Percentiles rank a stretch among this genome's conserved stretches.
phyloP scores from a whole-genome alignment of 257 asterid genomes.

The Sherardia arvensis region DNA sequence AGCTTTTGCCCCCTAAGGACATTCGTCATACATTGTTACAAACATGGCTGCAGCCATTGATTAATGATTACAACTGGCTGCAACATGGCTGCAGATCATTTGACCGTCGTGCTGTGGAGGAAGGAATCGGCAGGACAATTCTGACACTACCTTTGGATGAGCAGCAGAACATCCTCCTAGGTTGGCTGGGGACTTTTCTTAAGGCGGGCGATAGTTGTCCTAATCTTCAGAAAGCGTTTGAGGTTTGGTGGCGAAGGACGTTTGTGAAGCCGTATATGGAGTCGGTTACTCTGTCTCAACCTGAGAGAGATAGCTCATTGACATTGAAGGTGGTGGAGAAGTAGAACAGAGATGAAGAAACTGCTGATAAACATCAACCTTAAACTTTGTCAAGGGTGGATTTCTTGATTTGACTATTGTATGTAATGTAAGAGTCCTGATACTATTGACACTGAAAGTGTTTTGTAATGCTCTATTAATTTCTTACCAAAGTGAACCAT shows the following conservation, averaged over 20 bases:
- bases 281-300: conserved; percentile 10
- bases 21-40: conserved; percentile 51
- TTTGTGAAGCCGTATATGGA: conserved; percentile 61
- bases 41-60: conserved; percentile 81
- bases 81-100: conserved; percentile 75
- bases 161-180: conserved; percentile 63
- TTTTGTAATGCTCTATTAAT: background rate
- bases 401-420: conserved; percentile 2
- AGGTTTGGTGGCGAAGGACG: conserved; percentile 98
- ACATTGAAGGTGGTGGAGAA: conserved; percentile 23
- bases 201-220: conserved; percentile 86
- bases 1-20: conserved; percentile 71
- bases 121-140: conserved; percentile 82
- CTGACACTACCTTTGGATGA: conserved; percentile 88
- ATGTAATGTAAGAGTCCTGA: background rate
- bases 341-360: conserved; percentile 8
- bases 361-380: background rate
- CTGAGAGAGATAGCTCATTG: conserved; percentile 16
- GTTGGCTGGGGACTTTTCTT: conserved; percentile 73
- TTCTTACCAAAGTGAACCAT: conserved; percentile 1
- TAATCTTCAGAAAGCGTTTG: conserved; percentile 78
- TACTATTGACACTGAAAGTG: background rate
- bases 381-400: background rate
- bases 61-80: conserved; percentile 76
- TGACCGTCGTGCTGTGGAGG: conserved; percentile 79